These are phyloP conservation scores for Hypoxylon crocopeplum DNA, from an alignment of 495 filamentous ascomycete genomes.

Conservation along the genomic window DNA sequence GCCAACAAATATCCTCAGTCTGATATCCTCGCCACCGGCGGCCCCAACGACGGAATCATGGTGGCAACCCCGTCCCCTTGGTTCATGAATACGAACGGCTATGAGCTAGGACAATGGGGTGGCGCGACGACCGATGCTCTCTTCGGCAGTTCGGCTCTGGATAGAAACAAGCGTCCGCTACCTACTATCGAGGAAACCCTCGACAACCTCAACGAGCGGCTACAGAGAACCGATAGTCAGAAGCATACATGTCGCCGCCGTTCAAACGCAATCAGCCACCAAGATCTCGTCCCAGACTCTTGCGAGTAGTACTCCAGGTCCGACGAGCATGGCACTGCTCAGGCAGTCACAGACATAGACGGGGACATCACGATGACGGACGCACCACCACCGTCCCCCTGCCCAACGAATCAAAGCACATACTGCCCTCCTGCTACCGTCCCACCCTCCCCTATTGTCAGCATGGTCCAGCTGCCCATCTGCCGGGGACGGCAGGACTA, in stretches of 20 bases:
- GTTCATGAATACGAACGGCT: not conserved
- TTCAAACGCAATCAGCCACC: too few relatives aligned
- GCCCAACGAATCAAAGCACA: too few relatives aligned
- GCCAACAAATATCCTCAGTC: constrained; percentile 19
- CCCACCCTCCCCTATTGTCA: not conserved
- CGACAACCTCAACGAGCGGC: constrained; percentile 2
- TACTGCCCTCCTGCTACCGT: not conserved
- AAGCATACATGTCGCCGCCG: not conserved
- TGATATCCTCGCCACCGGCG: constrained; percentile 11
- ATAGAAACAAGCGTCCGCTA: not conserved
- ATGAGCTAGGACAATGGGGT: not conserved
- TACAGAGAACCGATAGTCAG: not conserved
- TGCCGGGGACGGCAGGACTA: not conserved
- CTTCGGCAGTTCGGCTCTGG: not conserved
- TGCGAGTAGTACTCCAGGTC: constrained; percentile 21
- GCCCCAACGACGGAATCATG: not conserved
- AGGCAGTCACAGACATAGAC: constrained; percentile 6
- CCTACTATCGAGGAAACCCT: constrained; percentile 12
- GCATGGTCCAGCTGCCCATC: constrained; percentile 19
- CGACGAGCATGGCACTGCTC: not conserved
- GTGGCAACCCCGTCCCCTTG: not conserved
- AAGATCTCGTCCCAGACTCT: not conserved
- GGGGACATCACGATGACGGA: constrained; percentile 29
- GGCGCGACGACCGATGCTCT: not conserved
- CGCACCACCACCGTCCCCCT: not conserved